A percentile compares a stretch with the other conserved stretches of the same genome.
Conservation (phyloP, 2,329 filamentous ascomycete species). For the Hymenoscyphus repandus region DNA sequence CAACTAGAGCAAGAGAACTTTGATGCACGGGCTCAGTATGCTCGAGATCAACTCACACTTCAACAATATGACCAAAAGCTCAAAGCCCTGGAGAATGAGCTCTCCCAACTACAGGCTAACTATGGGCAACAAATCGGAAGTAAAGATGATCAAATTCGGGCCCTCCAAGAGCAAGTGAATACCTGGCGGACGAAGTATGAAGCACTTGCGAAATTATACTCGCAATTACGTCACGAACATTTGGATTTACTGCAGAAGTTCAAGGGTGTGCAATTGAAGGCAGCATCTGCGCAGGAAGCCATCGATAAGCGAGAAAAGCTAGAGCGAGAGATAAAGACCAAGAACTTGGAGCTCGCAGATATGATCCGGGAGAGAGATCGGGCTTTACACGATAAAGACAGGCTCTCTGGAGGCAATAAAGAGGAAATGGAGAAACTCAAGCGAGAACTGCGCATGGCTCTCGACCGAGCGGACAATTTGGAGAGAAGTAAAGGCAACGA, state of each 20-base stretch:
- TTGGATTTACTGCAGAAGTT: conserved; percentile 93
- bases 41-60: conserved; percentile 94
- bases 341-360: conserved; percentile 96
- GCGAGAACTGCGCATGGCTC: conserved; percentile 85
- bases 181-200: conserved; percentile 98
- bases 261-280: conserved; percentile 93
- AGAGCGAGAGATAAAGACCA: conserved; percentile 96
- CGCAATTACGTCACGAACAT: conserved; percentile 91
- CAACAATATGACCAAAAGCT: conserved; percentile 95
- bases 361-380: conserved; percentile 97
- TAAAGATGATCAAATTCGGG: conserved; percentile 89
- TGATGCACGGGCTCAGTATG: conserved; percentile 89
- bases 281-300: conserved; percentile 92
- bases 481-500: conserved; percentile 93
- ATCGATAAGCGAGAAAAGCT: conserved; percentile 93
- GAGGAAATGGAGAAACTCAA: conserved; percentile 94
- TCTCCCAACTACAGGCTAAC: conserved; percentile 75
- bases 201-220: conserved; percentile 92
- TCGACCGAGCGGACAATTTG: conserved; percentile 86
- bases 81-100: conserved; percentile 85
- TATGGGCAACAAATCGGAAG: conserved; percentile 80
- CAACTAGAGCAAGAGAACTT: conserved; percentile 94
- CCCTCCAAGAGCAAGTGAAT: conserved; percentile 94
- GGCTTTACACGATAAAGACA: conserved; percentile 88
- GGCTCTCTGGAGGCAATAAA: conserved; percentile 76